Conservation (phyloP, 2,329 filamentous ascomycete species). For the Diaporthe velutina region DNA sequence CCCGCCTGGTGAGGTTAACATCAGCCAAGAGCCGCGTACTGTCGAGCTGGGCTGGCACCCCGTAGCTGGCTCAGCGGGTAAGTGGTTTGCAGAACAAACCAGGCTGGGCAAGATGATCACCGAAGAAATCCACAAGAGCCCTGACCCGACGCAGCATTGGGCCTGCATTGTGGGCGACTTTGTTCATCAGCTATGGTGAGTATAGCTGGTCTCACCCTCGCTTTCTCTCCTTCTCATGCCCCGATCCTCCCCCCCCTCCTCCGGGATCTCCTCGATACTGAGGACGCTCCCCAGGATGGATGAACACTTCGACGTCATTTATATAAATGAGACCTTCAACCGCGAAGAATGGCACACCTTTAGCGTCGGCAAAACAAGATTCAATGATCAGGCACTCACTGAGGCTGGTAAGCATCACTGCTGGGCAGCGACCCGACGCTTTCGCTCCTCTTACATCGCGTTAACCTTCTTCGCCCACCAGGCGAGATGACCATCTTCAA, state of each 20-base stretch:
- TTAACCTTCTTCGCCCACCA: slow-evolving; percentile 40
- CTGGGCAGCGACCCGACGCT: not conserved
- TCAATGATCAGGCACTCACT: slow-evolving; percentile 66
- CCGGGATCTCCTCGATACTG: not conserved
- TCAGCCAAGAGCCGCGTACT: slow-evolving; percentile 52
- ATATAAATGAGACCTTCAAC: slow-evolving; percentile 63
- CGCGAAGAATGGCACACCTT: slow-evolving; percentile 64
- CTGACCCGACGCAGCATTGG: slow-evolving; percentile 73
- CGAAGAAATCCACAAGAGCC: slow-evolving; percentile 65
- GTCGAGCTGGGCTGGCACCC: slow-evolving; percentile 72
- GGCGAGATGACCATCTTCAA: slow-evolving; percentile 66
- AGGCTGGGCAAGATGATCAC: slow-evolving; percentile 68
- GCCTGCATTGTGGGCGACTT: slow-evolving; percentile 68
- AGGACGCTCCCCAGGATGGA: slow-evolving; percentile 49
- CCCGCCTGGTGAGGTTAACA: slow-evolving; percentile 53
- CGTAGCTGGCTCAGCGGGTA: slow-evolving; percentile 66
- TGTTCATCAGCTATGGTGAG: slow-evolving; percentile 66
- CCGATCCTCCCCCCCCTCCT: too few species aligned
- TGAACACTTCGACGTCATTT: slow-evolving; percentile 68
- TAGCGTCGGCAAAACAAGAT: slow-evolving; percentile 63
- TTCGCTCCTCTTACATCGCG: not conserved
- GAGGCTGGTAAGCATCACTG: slow-evolving; percentile 56
- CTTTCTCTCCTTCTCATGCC: too few species aligned
- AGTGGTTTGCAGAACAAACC: slow-evolving; percentile 70
- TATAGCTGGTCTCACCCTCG: not conserved